A percentile compares a stretch with the other conserved stretches of the same genome.
These are phyloP conservation scores for Rauvolfia tetraphylla DNA, from an alignment of 257 asterid species.

Conservation along the genomic window DNA sequence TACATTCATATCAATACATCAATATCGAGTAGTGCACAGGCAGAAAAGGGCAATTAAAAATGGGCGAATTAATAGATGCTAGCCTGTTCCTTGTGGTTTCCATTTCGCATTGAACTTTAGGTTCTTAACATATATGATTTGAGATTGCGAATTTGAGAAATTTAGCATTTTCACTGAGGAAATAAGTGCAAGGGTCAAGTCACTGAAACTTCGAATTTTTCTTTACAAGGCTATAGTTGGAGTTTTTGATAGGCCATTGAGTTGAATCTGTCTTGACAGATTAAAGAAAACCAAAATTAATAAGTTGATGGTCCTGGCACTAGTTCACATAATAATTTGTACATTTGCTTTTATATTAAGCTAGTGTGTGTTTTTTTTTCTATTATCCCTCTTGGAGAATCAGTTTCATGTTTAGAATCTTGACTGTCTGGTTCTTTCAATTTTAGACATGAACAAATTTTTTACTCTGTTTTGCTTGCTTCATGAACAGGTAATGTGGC, in stretches of 20 bases:
- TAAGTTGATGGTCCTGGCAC: not conserved
- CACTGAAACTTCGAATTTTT: not conserved
- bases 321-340: not conserved
- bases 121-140: not conserved
- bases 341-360: not conserved
- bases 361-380: not conserved
- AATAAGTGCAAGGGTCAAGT: not conserved
- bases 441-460: not conserved
- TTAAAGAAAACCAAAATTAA: not conserved
- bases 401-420: not conserved
- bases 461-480: not conserved
- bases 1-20: not conserved
- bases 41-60: too few relatives aligned
- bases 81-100: not conserved
- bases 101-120: not conserved
- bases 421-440: not conserved
- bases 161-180: not conserved
- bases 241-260: not conserved
- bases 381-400: not conserved
- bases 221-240: not conserved
- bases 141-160: not conserved
- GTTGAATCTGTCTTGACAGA: not conserved
- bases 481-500: slow-evolving; percentile 9
- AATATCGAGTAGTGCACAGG: not conserved
- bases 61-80: not conserved